Base-by-base conservation (phyloP, 1,139 yeast genomes). In the Blastobotrys persicus region DNA sequence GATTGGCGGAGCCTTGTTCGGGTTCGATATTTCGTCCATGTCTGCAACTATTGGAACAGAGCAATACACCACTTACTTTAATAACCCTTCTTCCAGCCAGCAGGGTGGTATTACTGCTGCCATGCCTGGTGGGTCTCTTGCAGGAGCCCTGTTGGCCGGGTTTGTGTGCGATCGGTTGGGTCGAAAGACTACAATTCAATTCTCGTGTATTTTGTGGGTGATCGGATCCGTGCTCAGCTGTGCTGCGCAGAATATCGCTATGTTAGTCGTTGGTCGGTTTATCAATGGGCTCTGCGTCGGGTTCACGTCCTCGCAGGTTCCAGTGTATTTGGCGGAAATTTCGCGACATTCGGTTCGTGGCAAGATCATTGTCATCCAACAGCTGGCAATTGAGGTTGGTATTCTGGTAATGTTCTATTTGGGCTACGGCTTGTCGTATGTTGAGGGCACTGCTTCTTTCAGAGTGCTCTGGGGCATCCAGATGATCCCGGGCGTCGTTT, bases 1-100 rank as follows among this genome's bases (percentile, higher is more conserved):
- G 14, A 83, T 89, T 49, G 89, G 96, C 1, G 97, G 97, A 9
- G 83, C 88, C 70, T 81, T 89, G 83, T 89, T 91, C 68, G 97
- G 98, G 59, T 91, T 89, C 66, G 97, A 91, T 66, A 88, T 91
- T 43, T 87, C 96, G 2, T 82, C 94, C 5, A 96, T 96, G 2
- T 75, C 91, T 58, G 94, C 91, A 19, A 80, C 91, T 45, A 80
- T 89, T 45, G 87, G 88, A n/a, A 79, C 82, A 6, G 88, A 82
- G 57, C 74, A 85, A 31, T 79, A 75, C 57, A 73, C 74, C 31
- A 69, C 71, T 47, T 66, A 55, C 51, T 70, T 70, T 58, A 55
- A 64, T 48, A 42, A 58, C 52, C 66, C 70, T 20, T 51, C 56
- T 45, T 58, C 69, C 4, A 70, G 87, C 46, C 74, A 88, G 0